Evolutionary conservation across 2,329 filamentous ascomycete species (phyloP), one percentile per base, ranked within the genome.

Genomic region (Zymoseptoria crescenta): DNA sequence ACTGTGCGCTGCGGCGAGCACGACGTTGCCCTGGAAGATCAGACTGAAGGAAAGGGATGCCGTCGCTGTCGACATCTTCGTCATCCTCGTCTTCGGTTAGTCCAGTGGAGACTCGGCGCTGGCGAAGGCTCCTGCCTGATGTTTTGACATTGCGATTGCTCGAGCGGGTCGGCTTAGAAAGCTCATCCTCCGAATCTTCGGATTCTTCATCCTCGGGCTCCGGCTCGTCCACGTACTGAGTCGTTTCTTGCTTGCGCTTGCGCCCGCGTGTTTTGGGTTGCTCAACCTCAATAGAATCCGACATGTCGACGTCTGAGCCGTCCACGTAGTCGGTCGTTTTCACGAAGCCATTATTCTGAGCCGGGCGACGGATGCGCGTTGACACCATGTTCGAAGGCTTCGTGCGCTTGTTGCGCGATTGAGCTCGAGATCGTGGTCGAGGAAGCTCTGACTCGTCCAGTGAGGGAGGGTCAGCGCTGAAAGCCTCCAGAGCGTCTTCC

Each of bases 401-500:
- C 49, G 9, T 48, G 54, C 57, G 52, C 35, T 54, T 58, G 8
- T 56, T 52, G 58, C 56, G 28, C 50, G 57, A 16, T 52, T 59
- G 35, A 52, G 61, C 51, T 51, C 48, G 56, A 16, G 24, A 50
- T 45, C 28, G 52, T 8, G n/a, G 55, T 53, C 13, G 57, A 8
- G 49, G 21, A 35, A 54, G 54, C 9, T 45, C 45, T 28, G 49
- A 54, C 24, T 61, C 58, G 29, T 51, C 50, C 55, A 62, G 58
- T 16, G 65, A 54, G 52, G 63, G 60, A 16, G 57, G 59, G 41
- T 61, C 68, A 57, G 59, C 63, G 59, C 61, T 70, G 65, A 76
- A 80, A 16, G 70, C 64, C 41, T 77, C 68, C 21, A 83, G 70
- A 19, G 79, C 78, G 60, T 73, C 71, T 52, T 72, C 66, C 19